Percentiles rank a stretch among this genome's conserved stretches.
phyloP scores from a whole-genome alignment of 2,329 filamentous ascomycete species.

The Ilyonectria robusta region DNA sequence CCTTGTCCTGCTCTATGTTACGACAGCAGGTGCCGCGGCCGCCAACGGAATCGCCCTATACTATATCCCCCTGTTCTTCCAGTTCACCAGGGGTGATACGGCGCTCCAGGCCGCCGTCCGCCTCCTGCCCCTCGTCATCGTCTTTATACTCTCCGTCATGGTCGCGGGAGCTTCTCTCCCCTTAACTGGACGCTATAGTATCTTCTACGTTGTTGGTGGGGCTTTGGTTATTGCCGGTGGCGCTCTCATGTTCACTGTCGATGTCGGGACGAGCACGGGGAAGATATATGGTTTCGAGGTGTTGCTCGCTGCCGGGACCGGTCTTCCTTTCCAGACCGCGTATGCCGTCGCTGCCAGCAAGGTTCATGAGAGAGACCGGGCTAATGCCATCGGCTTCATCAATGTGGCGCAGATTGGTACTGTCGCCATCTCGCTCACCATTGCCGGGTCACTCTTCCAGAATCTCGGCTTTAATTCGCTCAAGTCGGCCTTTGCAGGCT shows the following conservation, averaged over 20 bases:
- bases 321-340: constrained; percentile 49
- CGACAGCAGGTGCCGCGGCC: constrained; percentile 53
- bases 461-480: constrained; percentile 19
- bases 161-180: constrained; percentile 56
- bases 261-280: constrained; percentile 37
- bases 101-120: constrained; percentile 57
- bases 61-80: constrained; percentile 69
- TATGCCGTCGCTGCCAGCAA: constrained; percentile 46
- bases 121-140: constrained; percentile 58
- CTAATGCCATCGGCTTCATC: constrained; percentile 50
- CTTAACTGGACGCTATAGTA: constrained; percentile 54
- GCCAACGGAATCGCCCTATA: constrained; percentile 60
- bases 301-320: constrained; percentile 50
- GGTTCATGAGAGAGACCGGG: constrained; percentile 37
- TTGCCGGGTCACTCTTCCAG: constrained; percentile 20
- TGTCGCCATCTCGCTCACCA: constrained; percentile 12
- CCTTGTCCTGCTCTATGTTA: constrained; percentile 59
- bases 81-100: constrained; percentile 61
- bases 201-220: constrained; percentile 50
- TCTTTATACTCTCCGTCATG: constrained; percentile 47
- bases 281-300: constrained; percentile 51
- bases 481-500: not conserved
- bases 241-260: constrained; percentile 44
- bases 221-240: constrained; percentile 45
- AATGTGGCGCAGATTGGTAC: constrained; percentile 51